Percentiles rank a stretch among this genome's conserved stretches.
These are phyloP conservation scores for Carex cristatella DNA, from an alignment of 176 grass and related monocot species.

Conservation along the genomic window DNA sequence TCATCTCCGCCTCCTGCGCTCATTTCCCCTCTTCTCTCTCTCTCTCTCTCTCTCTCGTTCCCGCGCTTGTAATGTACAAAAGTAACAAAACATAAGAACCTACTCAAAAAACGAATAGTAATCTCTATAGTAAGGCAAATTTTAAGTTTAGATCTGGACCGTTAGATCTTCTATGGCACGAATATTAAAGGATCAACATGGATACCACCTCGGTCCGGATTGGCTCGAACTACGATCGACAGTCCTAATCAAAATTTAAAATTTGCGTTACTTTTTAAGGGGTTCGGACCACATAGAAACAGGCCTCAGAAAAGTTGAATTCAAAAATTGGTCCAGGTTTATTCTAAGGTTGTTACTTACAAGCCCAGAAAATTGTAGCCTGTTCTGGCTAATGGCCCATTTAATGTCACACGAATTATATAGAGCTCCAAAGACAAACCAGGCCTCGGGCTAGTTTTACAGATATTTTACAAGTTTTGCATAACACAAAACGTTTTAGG, in stretches of 20 bases:
- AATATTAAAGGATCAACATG: too few relatives aligned
- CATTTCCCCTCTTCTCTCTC: constrained; percentile 21
- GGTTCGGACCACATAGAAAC: neutral
- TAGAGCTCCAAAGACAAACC: neutral
- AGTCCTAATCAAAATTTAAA: too few relatives aligned
- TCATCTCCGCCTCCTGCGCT: constrained; percentile 40
- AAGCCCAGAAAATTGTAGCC: neutral
- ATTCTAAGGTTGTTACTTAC: neutral
- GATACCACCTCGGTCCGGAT: too few relatives aligned
- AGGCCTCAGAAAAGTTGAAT: neutral
- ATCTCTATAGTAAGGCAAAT: too few relatives aligned
- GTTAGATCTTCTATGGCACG: too few relatives aligned
- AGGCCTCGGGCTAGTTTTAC: neutral
- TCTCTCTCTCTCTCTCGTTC: neutral
- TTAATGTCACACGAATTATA: neutral
- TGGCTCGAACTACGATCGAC: too few relatives aligned
- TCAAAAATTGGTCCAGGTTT: neutral
- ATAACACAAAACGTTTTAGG: neutral
- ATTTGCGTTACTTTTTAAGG: too few relatives aligned
- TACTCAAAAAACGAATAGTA: neutral
- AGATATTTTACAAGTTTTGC: neutral
- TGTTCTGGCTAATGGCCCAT: neutral
- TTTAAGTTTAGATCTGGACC: too few relatives aligned
- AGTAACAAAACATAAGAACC: neutral
- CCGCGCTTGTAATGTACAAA: neutral